Percentiles rank a stretch among this genome's conserved stretches.
Evolutionary conservation across 176 grass and related monocot species (phyloP).

Genomic region (Otatea glauca): DNA sequence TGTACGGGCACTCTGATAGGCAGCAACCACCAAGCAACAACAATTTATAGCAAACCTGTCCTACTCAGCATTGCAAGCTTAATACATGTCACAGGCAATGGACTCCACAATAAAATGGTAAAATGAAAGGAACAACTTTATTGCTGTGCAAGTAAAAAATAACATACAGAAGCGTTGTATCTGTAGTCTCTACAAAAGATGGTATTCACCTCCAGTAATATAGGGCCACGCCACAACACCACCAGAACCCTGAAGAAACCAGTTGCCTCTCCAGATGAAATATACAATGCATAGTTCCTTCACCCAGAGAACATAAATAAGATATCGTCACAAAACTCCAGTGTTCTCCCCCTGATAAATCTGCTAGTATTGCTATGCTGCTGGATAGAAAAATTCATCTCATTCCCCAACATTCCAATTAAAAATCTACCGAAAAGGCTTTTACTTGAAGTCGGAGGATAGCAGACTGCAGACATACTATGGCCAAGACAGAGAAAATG

Average conservation of each 20-base stretch:
- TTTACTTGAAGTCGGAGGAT: neutral
- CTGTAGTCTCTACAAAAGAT: conserved; percentile 6
- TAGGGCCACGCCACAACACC: neutral
- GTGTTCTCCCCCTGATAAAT: neutral
- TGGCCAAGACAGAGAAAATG: neutral
- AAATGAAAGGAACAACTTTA: conserved; percentile 31
- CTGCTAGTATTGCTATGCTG: neutral
- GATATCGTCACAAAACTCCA: conserved; percentile 19
- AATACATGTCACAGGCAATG: no score
- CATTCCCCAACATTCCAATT: conserved; percentile 10
- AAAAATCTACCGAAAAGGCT: neutral
- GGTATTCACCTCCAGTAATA: conserved; percentile 24
- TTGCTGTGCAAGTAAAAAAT: conserved; percentile 45
- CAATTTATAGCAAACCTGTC: neutral
- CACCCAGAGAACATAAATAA: conserved; percentile 19
- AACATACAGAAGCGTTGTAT: conserved; percentile 1
- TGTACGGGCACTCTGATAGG: neutral
- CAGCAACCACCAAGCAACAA: no score
- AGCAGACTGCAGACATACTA: neutral
- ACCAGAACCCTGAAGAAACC: conserved; percentile 13
- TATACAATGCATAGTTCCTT: conserved; percentile 28
- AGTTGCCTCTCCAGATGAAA: conserved; percentile 22
- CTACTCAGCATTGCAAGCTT: neutral
- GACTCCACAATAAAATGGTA: neutral
- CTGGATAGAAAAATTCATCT: neutral